phyloP scores from a whole-genome alignment of 108 stramenopile species.

The Conticribra weissflogii region DNA sequence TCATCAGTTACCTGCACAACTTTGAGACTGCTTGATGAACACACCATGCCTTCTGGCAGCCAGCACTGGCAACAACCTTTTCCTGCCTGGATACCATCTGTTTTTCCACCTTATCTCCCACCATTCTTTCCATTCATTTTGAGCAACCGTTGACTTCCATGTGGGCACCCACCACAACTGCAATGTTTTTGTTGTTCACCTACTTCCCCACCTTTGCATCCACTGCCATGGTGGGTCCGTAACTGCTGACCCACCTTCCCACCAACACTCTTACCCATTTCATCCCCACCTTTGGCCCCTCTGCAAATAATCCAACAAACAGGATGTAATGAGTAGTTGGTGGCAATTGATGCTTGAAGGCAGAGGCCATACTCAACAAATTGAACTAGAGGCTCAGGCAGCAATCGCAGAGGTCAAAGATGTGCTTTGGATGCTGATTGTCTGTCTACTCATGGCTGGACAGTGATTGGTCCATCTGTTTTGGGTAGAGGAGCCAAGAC shows the following conservation, averaged over 20 bases:
- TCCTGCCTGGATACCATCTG: background rate
- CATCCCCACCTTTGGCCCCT: too few species aligned
- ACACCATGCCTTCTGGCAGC: background rate
- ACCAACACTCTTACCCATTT: too few species aligned
- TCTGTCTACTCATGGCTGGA: slow-evolving; percentile 47
- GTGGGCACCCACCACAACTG: background rate
- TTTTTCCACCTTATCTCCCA: background rate
- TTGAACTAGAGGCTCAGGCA: too few species aligned
- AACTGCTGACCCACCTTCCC: too few species aligned
- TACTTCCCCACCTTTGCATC: background rate
- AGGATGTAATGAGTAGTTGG: too few species aligned
- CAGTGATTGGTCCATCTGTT: too few species aligned
- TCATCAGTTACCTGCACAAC: slow-evolving; percentile 12
- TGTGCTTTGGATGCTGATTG: slow-evolving; percentile 20
- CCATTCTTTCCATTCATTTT: background rate
- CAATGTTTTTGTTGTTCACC: background rate
- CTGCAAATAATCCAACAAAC: too few species aligned
- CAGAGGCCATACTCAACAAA: too few species aligned
- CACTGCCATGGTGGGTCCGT: background rate
- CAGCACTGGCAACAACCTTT: background rate
- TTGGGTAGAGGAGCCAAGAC: too few species aligned
- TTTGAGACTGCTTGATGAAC: slow-evolving; percentile 21
- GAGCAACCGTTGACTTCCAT: background rate
- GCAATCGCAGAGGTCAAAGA: too few species aligned
- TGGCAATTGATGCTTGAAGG: too few species aligned